Base-by-base conservation (phyloP, 768 basidiomycete genomes). In the Rhizopogon vulgaris region DNA sequence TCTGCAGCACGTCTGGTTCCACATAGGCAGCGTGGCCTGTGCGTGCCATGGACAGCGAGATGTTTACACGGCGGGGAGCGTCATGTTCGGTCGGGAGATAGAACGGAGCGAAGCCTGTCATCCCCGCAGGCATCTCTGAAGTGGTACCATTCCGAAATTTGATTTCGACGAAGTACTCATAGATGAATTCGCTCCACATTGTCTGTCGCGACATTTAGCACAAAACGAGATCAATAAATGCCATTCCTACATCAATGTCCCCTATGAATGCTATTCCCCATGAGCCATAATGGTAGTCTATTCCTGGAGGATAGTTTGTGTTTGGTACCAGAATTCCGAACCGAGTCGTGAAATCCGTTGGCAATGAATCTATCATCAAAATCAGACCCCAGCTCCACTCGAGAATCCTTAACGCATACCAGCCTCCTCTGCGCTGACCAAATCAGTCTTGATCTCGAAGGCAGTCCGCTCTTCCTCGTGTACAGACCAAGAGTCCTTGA, bases 281-380 rank as follows among this genome's bases (percentile, higher is more conserved):
- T 4, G 0, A 30, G 1, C 1, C 27, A 28, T 42, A n/a, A 43
- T 27, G 42, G 25, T 27, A 25, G 10, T 63, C 52, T 25, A 56
- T 27, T 5, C 50, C 51, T 7, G 55, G 59, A 18, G 62, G 62
- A 24, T 62, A 57, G 42, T 61, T 63, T 9, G 62, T 63, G 24
- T 56, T 56, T 3, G 57, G 62, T 27, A 63, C 54, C 3, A 61
- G 51, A 17, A 63, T 18, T 12, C 38, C 22, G 46, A 63, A 61
- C 6, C 4, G 28, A 17, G 42, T 14, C 17, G 42, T 45, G 42
- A 30, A 30, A 6, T 14, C 30, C 14, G 8, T 30, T 18, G 42
- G 18, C 17, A 45, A 14, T 8, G 28, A 12, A 30, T 12, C 42
- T 45, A 17, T 18, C 30, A 17, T 45, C 28, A 6, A 18, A 6